Percentiles rank a stretch among this genome's conserved stretches.
These are phyloP conservation scores for Saccharomycopsis fodiens DNA, from an alignment of 805 yeast species.

Conservation along the genomic window DNA sequence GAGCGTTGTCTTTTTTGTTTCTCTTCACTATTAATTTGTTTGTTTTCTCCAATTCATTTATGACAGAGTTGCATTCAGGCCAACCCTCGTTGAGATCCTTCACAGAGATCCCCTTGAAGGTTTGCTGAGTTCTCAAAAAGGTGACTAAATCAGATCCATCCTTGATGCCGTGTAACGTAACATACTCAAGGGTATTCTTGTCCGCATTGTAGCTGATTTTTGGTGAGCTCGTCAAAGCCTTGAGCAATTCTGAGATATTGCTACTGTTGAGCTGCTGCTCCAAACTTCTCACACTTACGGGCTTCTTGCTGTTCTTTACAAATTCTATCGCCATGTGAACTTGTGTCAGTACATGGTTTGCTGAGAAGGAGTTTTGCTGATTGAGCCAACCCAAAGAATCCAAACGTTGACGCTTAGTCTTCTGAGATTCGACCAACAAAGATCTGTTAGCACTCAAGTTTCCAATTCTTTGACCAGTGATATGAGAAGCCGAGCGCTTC, in stretches of 20 bases:
- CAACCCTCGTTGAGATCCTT: constrained; percentile 85
- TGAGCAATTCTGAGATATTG: constrained; percentile 59
- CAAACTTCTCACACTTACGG: constrained; percentile 59
- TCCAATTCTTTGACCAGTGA: not conserved
- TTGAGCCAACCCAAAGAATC: not conserved
- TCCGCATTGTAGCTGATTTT: constrained; percentile 62
- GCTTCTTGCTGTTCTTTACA: constrained; percentile 60
- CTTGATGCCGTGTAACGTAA: constrained; percentile 82
- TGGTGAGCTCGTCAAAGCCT: constrained; percentile 66
- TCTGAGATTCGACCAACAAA: no score
- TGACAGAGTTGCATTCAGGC: constrained; percentile 78
- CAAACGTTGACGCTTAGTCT: constrained; percentile 24
- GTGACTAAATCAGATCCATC: constrained; percentile 69
- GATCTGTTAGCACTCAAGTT: no score
- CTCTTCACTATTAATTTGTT: constrained; percentile 75
- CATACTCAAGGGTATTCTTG: constrained; percentile 68
- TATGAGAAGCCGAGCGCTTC: not conserved
- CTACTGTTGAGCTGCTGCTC: constrained; percentile 52
- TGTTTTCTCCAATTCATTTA: constrained; percentile 69
- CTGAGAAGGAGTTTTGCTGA: not conserved
- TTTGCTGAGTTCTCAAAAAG: constrained; percentile 69
- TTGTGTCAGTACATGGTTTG: constrained; percentile 72
- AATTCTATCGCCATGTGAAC: constrained; percentile 87
- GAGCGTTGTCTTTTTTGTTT: constrained; percentile 87
- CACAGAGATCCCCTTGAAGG: constrained; percentile 81